These are phyloP conservation scores for Cladosporium velox DNA, from an alignment of 2,329 filamentous ascomycete genomes.

Conservation along the genomic window DNA sequence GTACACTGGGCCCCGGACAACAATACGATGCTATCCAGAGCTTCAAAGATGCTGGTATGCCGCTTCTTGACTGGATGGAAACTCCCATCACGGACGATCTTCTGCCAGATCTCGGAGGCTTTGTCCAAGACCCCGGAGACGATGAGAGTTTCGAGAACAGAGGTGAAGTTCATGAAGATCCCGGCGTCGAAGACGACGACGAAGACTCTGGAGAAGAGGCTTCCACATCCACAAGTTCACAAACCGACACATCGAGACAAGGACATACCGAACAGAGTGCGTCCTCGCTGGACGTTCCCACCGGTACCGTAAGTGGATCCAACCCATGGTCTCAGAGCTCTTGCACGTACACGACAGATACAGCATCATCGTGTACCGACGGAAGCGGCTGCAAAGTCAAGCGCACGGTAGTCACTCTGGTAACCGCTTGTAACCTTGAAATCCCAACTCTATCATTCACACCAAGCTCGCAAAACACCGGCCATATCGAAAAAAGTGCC, in stretches of 20 bases:
- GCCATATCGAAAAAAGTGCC: no score
- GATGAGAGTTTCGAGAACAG: background rate
- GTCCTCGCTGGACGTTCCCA: background rate
- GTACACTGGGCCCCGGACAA: background rate
- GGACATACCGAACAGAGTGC: background rate
- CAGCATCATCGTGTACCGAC: no score
- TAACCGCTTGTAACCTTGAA: no score
- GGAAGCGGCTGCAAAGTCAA: no score
- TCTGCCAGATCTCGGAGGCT: background rate
- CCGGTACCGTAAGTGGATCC: background rate
- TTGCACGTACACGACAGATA: no score
- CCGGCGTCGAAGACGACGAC: background rate
- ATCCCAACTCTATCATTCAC: no score
- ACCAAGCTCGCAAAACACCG: no score
- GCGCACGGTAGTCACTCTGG: no score
- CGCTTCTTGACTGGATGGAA: background rate
- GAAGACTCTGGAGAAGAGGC: no score
- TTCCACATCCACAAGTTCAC: background rate
- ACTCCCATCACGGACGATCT: background rate
- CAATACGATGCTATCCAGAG: background rate
- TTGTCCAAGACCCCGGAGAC: background rate
- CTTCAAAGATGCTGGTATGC: background rate
- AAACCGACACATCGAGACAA: background rate
- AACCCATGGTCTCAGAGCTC: background rate
- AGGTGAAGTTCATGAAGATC: no score